These are phyloP conservation scores for Phaffia tasmanica DNA, from an alignment of 768 basidiomycete species.

Conservation along the genomic window DNA sequence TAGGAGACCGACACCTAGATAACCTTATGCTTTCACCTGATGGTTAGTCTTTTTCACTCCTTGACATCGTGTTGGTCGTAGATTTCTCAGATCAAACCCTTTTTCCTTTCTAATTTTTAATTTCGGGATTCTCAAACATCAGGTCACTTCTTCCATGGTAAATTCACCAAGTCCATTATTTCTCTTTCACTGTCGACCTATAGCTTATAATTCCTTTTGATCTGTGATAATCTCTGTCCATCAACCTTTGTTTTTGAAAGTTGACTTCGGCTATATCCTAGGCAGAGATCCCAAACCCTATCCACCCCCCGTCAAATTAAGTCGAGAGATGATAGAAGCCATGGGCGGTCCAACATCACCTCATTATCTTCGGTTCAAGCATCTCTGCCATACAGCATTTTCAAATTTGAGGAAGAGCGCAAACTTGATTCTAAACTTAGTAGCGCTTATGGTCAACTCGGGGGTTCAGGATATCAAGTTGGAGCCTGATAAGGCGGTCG, in stretches of 20 bases:
- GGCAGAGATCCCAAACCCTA: slow-evolving; percentile 96
- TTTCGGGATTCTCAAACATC: not conserved
- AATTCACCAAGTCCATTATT: slow-evolving; percentile 25
- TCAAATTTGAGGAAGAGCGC: slow-evolving; percentile 91
- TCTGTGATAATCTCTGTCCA: not conserved
- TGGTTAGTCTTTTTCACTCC: slow-evolving; percentile 44
- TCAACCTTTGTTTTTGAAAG: slow-evolving; percentile 40
- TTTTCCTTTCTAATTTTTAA: too few species aligned
- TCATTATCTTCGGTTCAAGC: slow-evolving; percentile 95
- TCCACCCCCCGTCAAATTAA: slow-evolving; percentile 94
- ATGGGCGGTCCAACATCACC: slow-evolving; percentile 95
- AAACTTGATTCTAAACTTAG: slow-evolving; percentile 90
- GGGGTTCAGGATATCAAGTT: slow-evolving; percentile 95
- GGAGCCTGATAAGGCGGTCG: slow-evolving; percentile 44
- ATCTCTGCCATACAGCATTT: slow-evolving; percentile 95
- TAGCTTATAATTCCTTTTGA: too few species aligned
- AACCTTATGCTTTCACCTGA: slow-evolving; percentile 87
- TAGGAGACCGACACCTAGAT: slow-evolving; percentile 93
- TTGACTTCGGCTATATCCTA: slow-evolving; percentile 96
- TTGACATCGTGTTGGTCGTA: not conserved
- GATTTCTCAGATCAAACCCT: not conserved
- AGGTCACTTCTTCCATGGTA: slow-evolving; percentile 96
- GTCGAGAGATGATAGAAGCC: slow-evolving; percentile 98
- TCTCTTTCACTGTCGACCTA: not conserved
- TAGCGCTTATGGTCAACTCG: slow-evolving; percentile 93